Evolutionary conservation across 148 eudicot species (phyloP).

Genomic region (Amaranthus hypochondriacus): DNA sequence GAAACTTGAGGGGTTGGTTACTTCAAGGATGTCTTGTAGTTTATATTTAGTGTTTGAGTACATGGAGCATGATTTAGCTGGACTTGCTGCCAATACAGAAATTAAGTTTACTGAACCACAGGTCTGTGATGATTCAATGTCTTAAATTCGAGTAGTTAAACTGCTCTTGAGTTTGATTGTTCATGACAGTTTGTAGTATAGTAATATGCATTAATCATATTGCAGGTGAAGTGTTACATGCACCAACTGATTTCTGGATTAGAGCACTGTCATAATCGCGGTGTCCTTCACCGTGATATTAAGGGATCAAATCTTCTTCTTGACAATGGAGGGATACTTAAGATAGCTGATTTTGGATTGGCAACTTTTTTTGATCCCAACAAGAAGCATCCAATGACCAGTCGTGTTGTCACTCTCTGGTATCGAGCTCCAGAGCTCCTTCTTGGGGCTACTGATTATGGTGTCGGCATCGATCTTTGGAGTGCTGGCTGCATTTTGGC

Average conservation of each 20-base stretch:
- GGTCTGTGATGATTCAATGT: conserved; percentile 37
- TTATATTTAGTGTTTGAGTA: conserved; percentile 87
- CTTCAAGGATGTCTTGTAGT: conserved; percentile 95
- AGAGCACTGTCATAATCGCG: conserved; percentile 84
- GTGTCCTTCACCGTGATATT: conserved; percentile 86
- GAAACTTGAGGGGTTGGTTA: conserved; percentile 86
- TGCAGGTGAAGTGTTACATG: conserved; percentile 84
- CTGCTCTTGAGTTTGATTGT: background rate
- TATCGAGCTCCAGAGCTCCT: conserved; percentile 97
- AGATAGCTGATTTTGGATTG: conserved; percentile 91
- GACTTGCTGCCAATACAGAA: conserved; percentile 87
- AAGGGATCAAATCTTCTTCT: conserved; percentile 92
- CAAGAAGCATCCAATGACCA: conserved; percentile 84
- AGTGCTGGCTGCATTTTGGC: conserved; percentile 93
- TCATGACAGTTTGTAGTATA: conserved; percentile 8
- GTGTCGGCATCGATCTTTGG: conserved; percentile 90
- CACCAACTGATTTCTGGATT: conserved; percentile 77
- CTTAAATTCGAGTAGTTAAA: background rate
- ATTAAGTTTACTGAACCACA: conserved; percentile 83
- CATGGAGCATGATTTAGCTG: conserved; percentile 96
- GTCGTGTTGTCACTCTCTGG: conserved; percentile 93
- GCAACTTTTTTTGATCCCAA: conserved; percentile 78
- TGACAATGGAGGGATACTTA: conserved; percentile 70
- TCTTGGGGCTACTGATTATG: conserved; percentile 85
- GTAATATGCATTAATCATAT: conserved; percentile 3